Conservation (phyloP, 2,329 filamentous ascomycete species). For the Mycogone perniciosa region DNA sequence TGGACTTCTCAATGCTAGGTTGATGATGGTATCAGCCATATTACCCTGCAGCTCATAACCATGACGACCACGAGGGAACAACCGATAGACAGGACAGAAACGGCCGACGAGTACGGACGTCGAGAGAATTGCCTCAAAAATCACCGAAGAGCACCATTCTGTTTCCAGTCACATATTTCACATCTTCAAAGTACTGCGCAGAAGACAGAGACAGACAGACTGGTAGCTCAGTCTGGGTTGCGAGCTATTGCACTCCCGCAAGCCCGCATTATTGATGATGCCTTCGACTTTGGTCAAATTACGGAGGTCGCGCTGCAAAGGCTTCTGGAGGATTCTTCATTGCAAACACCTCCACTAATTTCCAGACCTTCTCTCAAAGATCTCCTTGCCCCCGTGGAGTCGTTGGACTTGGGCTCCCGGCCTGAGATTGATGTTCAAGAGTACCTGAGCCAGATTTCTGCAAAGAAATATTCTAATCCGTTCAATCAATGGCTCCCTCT, state of each 20-base stretch:
- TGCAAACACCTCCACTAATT: not conserved
- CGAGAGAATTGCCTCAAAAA: slow-evolving; percentile 22
- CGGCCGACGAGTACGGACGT: slow-evolving; percentile 22
- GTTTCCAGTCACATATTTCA: slow-evolving; percentile 19
- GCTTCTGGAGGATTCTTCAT: slow-evolving; percentile 3
- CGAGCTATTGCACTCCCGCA: not conserved
- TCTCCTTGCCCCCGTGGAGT: slow-evolving; percentile 18
- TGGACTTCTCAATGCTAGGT: too few relatives aligned
- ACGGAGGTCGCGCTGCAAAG: not conserved
- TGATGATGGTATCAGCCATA: too few relatives aligned
- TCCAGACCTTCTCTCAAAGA: not conserved
- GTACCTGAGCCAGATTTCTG: slow-evolving; percentile 16
- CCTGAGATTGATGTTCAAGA: slow-evolving; percentile 18
- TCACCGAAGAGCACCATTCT: slow-evolving; percentile 21
- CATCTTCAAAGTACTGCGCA: slow-evolving; percentile 15
- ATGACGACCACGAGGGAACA: not conserved
- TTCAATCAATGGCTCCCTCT: slow-evolving; percentile 27
- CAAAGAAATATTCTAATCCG: slow-evolving; percentile 18
- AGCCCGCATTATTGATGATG: not conserved
- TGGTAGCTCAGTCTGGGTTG: slow-evolving; percentile 20
- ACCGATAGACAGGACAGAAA: slow-evolving; percentile 6
- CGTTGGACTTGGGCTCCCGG: slow-evolving; percentile 20
- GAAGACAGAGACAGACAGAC: slow-evolving; percentile 10
- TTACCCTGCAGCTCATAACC: too few relatives aligned
- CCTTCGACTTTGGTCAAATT: not conserved